Evolutionary conservation across 495 filamentous ascomycete genomes (phyloP), one percentile per base, ranked within the genome.

Genomic region (Corynascus novoguineensis): DNA sequence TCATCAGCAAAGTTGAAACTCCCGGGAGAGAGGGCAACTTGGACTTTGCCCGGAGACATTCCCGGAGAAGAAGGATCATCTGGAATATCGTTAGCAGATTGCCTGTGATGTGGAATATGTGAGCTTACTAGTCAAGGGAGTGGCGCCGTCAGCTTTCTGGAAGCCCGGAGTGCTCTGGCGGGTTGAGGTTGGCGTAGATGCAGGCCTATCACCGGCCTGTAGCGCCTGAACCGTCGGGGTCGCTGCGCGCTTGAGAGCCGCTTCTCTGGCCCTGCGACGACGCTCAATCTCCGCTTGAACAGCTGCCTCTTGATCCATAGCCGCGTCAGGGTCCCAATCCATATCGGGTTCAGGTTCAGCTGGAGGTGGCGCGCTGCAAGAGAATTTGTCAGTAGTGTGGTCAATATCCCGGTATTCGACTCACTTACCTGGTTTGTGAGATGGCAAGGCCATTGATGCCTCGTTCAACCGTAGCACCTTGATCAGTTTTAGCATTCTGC

Each of bases 221-320:
- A 95, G 72, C 48, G 87, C 87, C 70, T 93, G 89, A 17, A 92
- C 82, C 60, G 95, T 74, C 5, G 87, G 88, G 8, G 85, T 87
- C 49, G 84, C 80, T 44, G 81, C 82, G 67, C 90, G 62, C 42
- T 67, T 89, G 67, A 88, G 85, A 62, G 95, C 88, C 25, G 89
- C 91, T 74, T 96, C 91, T 60, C 93, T 86, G 44, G 86, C 83
- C 61, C 86, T 90, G 11, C 90, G 86, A 50, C 92, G 87, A 65
- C 92, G 87, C 68, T 95, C 89, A 61, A 95, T 84, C 62, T 90
- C 78, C 50, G 85, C 80, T 53, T 84, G 59, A 17, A 61, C 64
- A 14, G 51, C 60, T 12, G 64, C 66, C 50, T 69, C 86, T 76
- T 95, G 87, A 64, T 95, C 86, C 57, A 89, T 63, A 28, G 79